Evolutionary conservation across 176 grass and related monocot genomes (phyloP).

Genomic region (Rhipidocladum racemiflorum): DNA sequence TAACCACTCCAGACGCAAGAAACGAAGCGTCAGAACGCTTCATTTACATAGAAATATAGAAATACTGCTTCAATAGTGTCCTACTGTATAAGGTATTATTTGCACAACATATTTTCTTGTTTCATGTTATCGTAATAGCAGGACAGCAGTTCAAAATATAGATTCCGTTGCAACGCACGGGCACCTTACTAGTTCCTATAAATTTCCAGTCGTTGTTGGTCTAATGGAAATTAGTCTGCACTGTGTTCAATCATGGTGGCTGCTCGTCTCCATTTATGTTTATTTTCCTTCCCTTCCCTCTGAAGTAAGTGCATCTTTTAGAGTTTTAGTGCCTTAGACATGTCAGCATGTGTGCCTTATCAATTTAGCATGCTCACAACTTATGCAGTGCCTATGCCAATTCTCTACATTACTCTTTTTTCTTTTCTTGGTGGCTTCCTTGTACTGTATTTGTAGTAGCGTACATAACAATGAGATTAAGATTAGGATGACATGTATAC

Average conservation of each 20-base stretch:
- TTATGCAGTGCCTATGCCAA: neutral
- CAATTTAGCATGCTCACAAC: neutral
- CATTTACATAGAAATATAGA: too few species aligned
- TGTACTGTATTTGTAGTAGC: neutral
- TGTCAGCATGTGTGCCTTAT: neutral
- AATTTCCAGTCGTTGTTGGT: neutral
- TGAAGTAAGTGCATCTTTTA: neutral
- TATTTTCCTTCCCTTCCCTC: neutral
- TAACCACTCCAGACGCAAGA: too few species aligned
- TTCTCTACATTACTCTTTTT: neutral
- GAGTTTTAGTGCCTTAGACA: neutral
- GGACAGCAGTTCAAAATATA: too few species aligned
- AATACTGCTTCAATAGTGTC: too few species aligned
- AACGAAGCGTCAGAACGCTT: too few species aligned
- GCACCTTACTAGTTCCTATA: too few species aligned
- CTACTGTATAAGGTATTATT: too few species aligned
- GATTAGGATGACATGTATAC: neutral
- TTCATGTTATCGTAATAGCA: too few species aligned
- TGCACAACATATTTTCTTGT: too few species aligned
- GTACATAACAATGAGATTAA: neutral
- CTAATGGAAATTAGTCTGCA: neutral
- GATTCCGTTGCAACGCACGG: too few species aligned
- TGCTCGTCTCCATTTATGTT: neutral
- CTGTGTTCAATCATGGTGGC: neutral
- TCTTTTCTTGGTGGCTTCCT: slow-evolving; percentile 2